These are phyloP conservation scores for Teratosphaeria epicoccoides DNA, from an alignment of 2,329 filamentous ascomycete species.

Conservation along the genomic window DNA sequence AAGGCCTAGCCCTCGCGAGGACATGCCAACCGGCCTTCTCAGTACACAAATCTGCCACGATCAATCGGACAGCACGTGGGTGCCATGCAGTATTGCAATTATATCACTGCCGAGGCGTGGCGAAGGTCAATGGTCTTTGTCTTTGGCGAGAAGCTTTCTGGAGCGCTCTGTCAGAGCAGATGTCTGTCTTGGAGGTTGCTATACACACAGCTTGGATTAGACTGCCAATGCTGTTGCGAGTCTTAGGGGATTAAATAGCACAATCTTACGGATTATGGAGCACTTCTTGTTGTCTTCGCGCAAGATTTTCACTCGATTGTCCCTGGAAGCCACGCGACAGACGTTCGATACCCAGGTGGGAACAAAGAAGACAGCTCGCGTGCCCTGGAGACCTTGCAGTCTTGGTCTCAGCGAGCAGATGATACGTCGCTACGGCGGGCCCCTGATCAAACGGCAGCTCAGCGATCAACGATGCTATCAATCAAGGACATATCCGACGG, in stretches of 20 bases:
- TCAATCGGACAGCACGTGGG: neutral
- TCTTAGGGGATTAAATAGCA: no score
- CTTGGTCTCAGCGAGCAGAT: no score
- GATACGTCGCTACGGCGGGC: no score
- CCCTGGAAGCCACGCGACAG: no score
- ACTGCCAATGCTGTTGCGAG: neutral
- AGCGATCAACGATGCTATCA: no score
- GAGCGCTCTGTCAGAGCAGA: neutral
- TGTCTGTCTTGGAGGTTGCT: neutral
- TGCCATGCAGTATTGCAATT: neutral
- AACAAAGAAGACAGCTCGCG: neutral
- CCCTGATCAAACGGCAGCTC: no score
- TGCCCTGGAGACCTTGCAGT: no score
- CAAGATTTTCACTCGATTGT: no score
- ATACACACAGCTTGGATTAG: neutral
- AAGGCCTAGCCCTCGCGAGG: neutral
- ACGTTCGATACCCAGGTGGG: no score
- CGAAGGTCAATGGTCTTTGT: neutral
- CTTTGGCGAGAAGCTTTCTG: neutral
- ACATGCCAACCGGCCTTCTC: neutral
- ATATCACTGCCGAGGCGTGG: neutral
- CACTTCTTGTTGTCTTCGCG: no score
- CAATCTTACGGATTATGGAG: no score
- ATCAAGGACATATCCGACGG: no score
- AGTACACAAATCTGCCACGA: neutral